Evolutionary conservation across 306 rosid species (phyloP).

Genomic region (cucumber (Cucumis sativus)): Cucumber_9930_V3 NC_026661.2:1420001-1420500

Average conservation of each 20-base stretch:
- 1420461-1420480: conserved; percentile 17
- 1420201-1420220: conserved; percentile 51
- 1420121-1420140: conserved; percentile 18
- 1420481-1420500: conserved; percentile 16
- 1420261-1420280: conserved; percentile 65
- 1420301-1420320: conserved; percentile 47
- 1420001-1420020: conserved; percentile 64
- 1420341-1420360: conserved; percentile 82
- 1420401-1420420: conserved; percentile 17
- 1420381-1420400: conserved; percentile 16
- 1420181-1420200: conserved; percentile 81
- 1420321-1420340: conserved; percentile 62
- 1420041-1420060: conserved; percentile 24
- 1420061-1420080: conserved; percentile 35
- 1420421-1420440: conserved; percentile 25
- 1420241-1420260: conserved; percentile 81
- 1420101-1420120: conserved; percentile 11
- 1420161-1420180: conserved; percentile 34
- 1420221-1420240: conserved; percentile 97
- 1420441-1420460: conserved; percentile 31
- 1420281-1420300: conserved; percentile 32
- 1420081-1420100: conserved; percentile 12
- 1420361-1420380: conserved; percentile 50
- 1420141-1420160: conserved; percentile 6
- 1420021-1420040: conserved; percentile 42